Evolutionary conservation across 805 yeast genomes (phyloP).

Genomic region (Kregervanrija delftensis): DNA sequence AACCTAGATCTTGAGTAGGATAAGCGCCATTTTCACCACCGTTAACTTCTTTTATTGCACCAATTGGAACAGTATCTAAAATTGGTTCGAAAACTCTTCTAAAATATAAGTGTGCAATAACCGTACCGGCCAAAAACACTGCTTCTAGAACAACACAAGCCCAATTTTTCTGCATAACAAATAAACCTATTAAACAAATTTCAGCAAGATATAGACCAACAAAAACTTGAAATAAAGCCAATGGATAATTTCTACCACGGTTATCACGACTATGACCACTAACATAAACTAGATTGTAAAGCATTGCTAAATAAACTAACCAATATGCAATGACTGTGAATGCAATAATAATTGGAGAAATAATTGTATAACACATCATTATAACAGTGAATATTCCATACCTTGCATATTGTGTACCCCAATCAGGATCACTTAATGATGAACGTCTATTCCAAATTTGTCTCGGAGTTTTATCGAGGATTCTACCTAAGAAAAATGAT

Average conservation of each 20-base stretch:
- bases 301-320: conserved; percentile 52
- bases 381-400: conserved; percentile 72
- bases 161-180: conserved; percentile 75
- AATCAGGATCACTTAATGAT: conserved; percentile 57
- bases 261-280: conserved; percentile 51
- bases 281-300: conserved; percentile 61
- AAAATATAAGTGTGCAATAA: conserved; percentile 49
- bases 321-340: conserved; percentile 56
- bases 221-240: conserved; percentile 65
- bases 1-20: conserved; percentile 62
- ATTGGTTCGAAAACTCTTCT: conserved; percentile 56
- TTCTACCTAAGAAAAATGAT: conserved; percentile 59
- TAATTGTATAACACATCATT: conserved; percentile 67
- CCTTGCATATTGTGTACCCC: conserved; percentile 80
- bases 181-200: conserved; percentile 60
- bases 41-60: conserved; percentile 45
- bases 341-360: conserved; percentile 65
- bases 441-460: conserved; percentile 79
- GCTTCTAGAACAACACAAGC: conserved; percentile 68
- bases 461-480: conserved; percentile 85
- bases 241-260: conserved; percentile 69
- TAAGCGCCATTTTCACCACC: conserved; percentile 34
- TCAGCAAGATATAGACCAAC: conserved; percentile 69
- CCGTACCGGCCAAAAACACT: conserved; percentile 52
- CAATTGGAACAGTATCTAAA: conserved; percentile 63